These are phyloP conservation scores for Magnaporthales sp. DNA, from an alignment of 2,329 filamentous ascomycete species.

Conservation along the genomic window DNA sequence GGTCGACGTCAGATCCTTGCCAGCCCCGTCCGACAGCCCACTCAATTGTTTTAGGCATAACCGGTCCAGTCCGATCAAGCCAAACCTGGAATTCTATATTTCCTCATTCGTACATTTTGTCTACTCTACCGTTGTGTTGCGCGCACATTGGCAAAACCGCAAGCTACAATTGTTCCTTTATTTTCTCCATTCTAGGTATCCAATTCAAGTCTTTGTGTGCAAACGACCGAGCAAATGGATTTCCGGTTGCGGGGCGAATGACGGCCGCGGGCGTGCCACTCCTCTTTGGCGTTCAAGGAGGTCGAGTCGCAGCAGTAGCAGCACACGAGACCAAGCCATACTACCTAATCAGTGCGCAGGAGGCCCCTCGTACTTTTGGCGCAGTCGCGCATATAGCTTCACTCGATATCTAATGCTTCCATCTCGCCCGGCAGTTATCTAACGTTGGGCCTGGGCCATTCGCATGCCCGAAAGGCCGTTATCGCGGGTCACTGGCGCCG, in stretches of 20 bases:
- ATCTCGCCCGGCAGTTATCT: not conserved
- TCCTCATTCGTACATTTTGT: not conserved
- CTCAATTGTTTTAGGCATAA: not conserved
- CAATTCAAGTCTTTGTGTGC: not conserved
- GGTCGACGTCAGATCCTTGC: not conserved
- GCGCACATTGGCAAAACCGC: not conserved
- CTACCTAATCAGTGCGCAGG: not conserved
- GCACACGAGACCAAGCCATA: not conserved
- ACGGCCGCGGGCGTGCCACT: conserved; percentile 4
- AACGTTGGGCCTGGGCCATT: not conserved
- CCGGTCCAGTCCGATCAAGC: not conserved
- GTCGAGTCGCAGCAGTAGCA: not conserved
- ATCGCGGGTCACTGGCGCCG: not conserved
- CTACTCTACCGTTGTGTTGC: not conserved
- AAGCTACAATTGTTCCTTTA: not conserved
- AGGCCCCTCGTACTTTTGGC: not conserved
- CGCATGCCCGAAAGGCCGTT: not conserved
- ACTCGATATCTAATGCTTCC: not conserved
- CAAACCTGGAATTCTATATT: not conserved
- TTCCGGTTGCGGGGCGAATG: conserved; percentile 3
- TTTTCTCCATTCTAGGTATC: not conserved
- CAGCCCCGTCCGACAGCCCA: not conserved
- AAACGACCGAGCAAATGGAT: not conserved
- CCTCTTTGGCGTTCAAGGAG: conserved; percentile 1
- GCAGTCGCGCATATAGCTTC: not conserved